Evolutionary conservation across 768 basidiomycete species (phyloP).

Genomic region (Mycena venus): DNA sequence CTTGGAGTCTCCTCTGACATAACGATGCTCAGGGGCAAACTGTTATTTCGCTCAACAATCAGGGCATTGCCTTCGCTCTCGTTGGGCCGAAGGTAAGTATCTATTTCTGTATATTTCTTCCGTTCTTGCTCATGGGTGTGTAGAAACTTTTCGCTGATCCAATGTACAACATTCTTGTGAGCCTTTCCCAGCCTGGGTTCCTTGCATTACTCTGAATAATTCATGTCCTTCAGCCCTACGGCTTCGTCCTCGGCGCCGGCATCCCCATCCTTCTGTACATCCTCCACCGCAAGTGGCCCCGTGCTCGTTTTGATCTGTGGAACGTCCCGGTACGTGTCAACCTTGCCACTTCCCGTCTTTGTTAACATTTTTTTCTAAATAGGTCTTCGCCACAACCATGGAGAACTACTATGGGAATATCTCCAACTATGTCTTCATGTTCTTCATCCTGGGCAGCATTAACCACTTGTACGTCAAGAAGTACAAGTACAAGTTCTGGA

Average conservation of each 20-base stretch:
- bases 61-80: conserved; percentile 40
- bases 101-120: background rate
- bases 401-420: conserved; percentile 40
- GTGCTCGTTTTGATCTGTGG: conserved; percentile 36
- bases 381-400: conserved; percentile 39
- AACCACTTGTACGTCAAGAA: conserved; percentile 42
- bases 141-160: conserved; percentile 37
- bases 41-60: conserved; percentile 42
- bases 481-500: conserved; percentile 42
- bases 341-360: background rate
- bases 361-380: background rate
- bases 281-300: conserved; percentile 37
- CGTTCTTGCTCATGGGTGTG: background rate
- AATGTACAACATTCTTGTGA: conserved; percentile 38
- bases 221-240: conserved; percentile 36
- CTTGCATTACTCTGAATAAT: background rate
- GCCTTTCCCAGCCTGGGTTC: background rate
- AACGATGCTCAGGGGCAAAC: conserved; percentile 33
- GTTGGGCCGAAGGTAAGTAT: conserved; percentile 37
- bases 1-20: background rate
- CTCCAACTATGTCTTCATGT: conserved; percentile 34
- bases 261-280: conserved; percentile 35
- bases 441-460: conserved; percentile 38
- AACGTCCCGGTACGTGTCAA: conserved; percentile 32
- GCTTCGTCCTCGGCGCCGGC: conserved; percentile 39